phyloP scores from a whole-genome alignment of 2,329 filamentous ascomycete genomes.

The Coniochaeta sp. region DNA sequence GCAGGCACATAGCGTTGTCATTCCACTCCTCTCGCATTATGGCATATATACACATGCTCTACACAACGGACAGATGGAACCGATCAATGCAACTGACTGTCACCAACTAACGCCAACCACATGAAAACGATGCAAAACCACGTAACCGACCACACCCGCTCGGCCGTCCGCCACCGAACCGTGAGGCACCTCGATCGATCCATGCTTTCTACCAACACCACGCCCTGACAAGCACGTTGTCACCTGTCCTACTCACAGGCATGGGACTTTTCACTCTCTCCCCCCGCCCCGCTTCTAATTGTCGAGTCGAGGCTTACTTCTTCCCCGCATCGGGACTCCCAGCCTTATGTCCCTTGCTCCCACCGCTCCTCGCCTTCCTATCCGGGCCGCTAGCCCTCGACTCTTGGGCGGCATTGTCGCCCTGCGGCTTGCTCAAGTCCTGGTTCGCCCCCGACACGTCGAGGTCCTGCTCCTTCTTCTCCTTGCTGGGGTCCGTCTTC shows the following conservation, averaged over 20 bases:
- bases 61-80: too few species aligned
- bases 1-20: neutral
- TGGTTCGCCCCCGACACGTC: constrained; percentile 38
- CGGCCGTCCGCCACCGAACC: too few species aligned
- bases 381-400: constrained; percentile 21
- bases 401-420: constrained; percentile 25
- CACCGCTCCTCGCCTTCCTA: constrained; percentile 25
- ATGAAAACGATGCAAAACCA: neutral
- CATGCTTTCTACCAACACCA: too few species aligned
- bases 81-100: neutral
- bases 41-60: neutral
- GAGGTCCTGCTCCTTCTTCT: constrained; percentile 35
- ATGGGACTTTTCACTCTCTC: too few species aligned
- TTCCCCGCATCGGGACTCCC: neutral
- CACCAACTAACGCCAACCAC: neutral
- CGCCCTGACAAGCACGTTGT: too few species aligned
- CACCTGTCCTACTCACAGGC: too few species aligned
- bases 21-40: neutral
- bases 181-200: too few species aligned
- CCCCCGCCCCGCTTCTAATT: too few species aligned
- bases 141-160: neutral
- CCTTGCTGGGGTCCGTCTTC: constrained; percentile 59
- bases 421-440: constrained; percentile 31
- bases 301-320: too few species aligned
- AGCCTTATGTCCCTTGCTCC: constrained; percentile 7